Conservation (phyloP, 345 rosid species). For the Brassica incana region DNA sequence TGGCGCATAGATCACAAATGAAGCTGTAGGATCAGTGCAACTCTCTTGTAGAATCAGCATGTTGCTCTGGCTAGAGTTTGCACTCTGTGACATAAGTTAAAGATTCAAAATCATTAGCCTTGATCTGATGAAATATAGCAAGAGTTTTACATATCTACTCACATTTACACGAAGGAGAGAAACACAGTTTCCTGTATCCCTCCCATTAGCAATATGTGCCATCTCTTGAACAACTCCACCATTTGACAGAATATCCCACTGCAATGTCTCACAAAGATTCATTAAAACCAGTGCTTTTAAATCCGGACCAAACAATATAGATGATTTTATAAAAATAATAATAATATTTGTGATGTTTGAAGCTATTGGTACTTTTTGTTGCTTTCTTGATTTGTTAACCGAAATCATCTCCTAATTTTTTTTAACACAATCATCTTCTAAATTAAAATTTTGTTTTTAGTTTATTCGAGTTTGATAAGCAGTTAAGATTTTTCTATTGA, state of each 20-base stretch:
- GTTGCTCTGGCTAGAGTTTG: conserved; percentile 1
- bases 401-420: neutral
- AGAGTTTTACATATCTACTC: conserved; percentile 30
- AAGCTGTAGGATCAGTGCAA: neutral
- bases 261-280: neutral
- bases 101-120: neutral
- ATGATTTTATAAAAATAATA: no score
- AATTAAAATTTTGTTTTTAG: neutral
- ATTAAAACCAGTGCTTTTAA: neutral
- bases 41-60: neutral
- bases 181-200: conserved; percentile 87
- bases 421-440: no score
- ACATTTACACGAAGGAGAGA: conserved; percentile 91
- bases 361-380: neutral
- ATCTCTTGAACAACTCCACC: conserved; percentile 92
- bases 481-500: neutral
- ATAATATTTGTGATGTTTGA: neutral
- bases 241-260: conserved; percentile 96
- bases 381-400: neutral
- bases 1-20: neutral
- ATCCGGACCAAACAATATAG: no score
- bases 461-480: neutral
- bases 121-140: neutral
- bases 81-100: neutral
- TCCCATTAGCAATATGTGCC: conserved; percentile 91